Conservation (phyloP, 352 stramenopile genomes). For the Phytophthora pinifolia region DNA sequence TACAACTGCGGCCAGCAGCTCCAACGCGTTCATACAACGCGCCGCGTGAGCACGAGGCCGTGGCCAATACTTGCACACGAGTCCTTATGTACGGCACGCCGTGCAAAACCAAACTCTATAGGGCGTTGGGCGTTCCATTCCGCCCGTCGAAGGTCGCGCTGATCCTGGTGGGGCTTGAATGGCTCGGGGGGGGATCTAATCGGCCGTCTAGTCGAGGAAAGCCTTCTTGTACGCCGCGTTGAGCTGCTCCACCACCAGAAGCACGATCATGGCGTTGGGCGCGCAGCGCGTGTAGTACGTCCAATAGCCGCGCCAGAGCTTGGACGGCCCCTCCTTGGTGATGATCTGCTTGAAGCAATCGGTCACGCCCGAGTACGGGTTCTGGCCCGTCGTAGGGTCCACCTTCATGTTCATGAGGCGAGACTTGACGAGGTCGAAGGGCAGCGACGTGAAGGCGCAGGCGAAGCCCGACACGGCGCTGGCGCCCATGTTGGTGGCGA, state of each 20-base stretch:
- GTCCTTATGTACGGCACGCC: background rate
- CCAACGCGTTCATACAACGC: slow-evolving; percentile 18
- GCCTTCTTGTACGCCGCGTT: slow-evolving; percentile 86
- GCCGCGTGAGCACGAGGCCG: background rate
- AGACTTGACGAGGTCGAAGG: slow-evolving; percentile 99
- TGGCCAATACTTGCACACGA: slow-evolving; percentile 18
- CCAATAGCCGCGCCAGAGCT: slow-evolving; percentile 97
- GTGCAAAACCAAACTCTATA: slow-evolving; percentile 29
- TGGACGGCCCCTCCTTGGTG: slow-evolving; percentile 93
- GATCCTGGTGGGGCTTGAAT: background rate
- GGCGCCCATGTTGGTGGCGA: slow-evolving; percentile 92
- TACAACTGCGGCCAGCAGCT: slow-evolving; percentile 1
- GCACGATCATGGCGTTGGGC: slow-evolving; percentile 99
- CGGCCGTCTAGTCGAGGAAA: slow-evolving; percentile 46
- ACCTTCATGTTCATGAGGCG: slow-evolving; percentile 98
- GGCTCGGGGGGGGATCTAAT: slow-evolving; percentile 14
- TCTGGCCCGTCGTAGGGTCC: slow-evolving; percentile 86
- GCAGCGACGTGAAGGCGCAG: slow-evolving; percentile 97
- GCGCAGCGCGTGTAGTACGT: slow-evolving; percentile 99
- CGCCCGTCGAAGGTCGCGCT: slow-evolving; percentile 6
- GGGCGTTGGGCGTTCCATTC: slow-evolving; percentile 18
- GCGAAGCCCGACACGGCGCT: slow-evolving; percentile 97
- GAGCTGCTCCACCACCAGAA: slow-evolving; percentile 97
- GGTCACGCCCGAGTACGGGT: slow-evolving; percentile 95
- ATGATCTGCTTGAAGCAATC: slow-evolving; percentile 96